These are phyloP conservation scores for Pseudogymnoascus destructans DNA, from an alignment of 2,329 filamentous ascomycete species.

Conservation along the genomic window DNA sequence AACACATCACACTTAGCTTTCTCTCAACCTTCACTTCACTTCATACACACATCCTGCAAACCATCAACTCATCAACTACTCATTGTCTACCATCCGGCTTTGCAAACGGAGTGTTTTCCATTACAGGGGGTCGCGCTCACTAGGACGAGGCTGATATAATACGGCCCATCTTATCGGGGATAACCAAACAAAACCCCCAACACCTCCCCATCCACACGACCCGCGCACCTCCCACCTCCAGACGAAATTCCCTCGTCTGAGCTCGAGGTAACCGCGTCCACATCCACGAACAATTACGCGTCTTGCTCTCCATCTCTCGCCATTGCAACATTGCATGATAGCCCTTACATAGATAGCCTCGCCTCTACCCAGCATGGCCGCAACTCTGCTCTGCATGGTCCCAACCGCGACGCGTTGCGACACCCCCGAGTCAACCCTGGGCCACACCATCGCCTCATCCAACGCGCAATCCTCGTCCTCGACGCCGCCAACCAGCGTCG, in stretches of 20 bases:
- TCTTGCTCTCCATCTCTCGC: neutral
- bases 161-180: conserved; percentile 7
- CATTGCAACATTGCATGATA: neutral
- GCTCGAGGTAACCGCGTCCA: neutral
- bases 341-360: neutral
- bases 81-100: neutral
- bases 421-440: conserved; percentile 19
- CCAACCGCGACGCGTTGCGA: conserved; percentile 1
- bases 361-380: conserved; percentile 2
- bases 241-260: neutral
- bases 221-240: neutral
- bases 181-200: conserved; percentile 7
- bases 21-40: neutral
- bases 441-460: conserved; percentile 17
- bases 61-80: neutral
- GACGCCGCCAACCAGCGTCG: conserved; percentile 54
- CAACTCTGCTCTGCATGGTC: neutral
- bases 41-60: neutral
- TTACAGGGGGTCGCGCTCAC: neutral
- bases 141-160: conserved; percentile 7
- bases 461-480: conserved; percentile 29
- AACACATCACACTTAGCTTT: neutral
- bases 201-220: neutral
- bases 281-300: conserved; percentile 4
- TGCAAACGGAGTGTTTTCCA: neutral